These are phyloP conservation scores for Noccaea bulbosa DNA, from an alignment of 345 rosid genomes.

Conservation along the genomic window DNA sequence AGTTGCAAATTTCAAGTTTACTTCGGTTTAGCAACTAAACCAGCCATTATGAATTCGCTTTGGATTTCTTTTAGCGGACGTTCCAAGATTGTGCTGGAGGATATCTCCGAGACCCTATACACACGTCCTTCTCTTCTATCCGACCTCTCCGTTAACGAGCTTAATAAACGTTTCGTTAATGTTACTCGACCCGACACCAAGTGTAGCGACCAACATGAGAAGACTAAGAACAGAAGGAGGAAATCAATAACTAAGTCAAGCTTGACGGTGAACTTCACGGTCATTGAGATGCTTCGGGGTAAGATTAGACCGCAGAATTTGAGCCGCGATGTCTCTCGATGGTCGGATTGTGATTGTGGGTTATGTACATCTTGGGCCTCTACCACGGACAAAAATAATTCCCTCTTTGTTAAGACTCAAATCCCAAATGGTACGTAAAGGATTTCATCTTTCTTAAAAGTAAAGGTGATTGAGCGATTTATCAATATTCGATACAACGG, in stretches of 20 bases:
- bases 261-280: conserved; percentile 60
- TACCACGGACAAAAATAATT: conserved; percentile 48
- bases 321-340: conserved; percentile 54
- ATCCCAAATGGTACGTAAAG: conserved; percentile 53
- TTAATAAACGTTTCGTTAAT: conserved; percentile 41
- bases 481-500: neutral
- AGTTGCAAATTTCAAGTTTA: neutral
- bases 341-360: conserved; percentile 94
- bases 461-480: neutral
- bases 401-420: conserved; percentile 75
- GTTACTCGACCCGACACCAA: conserved; percentile 46
- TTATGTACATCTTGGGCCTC: conserved; percentile 75
- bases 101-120: conserved; percentile 90
- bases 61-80: conserved; percentile 43
- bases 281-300: conserved; percentile 62
- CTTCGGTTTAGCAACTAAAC: conserved; percentile 4
- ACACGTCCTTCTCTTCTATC: conserved; percentile 64
- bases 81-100: conserved; percentile 75
- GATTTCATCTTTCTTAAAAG: conserved; percentile 11
- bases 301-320: conserved; percentile 35
- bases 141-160: conserved; percentile 41
- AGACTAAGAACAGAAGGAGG: conserved; percentile 45
- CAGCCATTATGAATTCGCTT: neutral
- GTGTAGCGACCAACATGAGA: conserved; percentile 45
- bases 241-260: conserved; percentile 32